A percentile compares a stretch with the other conserved stretches of the same genome.
These are phyloP conservation scores for Colletotrichum lupini DNA, from an alignment of 2,329 filamentous ascomycete genomes.

Conservation along the genomic window DNA sequence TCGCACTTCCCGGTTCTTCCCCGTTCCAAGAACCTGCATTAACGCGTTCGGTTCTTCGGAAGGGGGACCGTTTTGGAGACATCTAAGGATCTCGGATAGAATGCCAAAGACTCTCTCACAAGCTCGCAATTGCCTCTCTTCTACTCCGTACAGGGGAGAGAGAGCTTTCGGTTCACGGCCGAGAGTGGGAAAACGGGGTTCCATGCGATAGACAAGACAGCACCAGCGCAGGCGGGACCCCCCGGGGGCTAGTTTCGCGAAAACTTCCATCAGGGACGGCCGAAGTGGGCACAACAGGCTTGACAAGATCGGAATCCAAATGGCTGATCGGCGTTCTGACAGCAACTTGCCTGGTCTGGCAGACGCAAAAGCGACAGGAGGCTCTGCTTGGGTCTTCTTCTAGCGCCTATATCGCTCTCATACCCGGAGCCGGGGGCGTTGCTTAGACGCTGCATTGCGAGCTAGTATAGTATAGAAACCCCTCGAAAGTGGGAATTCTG, in stretches of 20 bases:
- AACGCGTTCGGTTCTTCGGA: neutral
- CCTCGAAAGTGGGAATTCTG: neutral
- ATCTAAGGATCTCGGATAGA: neutral
- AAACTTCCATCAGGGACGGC: neutral
- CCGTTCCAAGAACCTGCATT: neutral
- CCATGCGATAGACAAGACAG: neutral
- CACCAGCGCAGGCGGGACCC: conserved; percentile 8
- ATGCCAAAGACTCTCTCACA: conserved; percentile 1
- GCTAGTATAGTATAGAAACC: neutral
- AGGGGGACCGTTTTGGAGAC: neutral
- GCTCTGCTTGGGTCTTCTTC: conserved; percentile 18
- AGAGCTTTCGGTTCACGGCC: conserved; percentile 14
- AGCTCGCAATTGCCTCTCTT: neutral
- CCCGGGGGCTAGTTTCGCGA: neutral
- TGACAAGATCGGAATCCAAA: conserved; percentile 27
- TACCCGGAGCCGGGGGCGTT: neutral
- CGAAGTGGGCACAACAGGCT: conserved; percentile 22
- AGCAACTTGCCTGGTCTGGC: neutral
- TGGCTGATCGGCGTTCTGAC: conserved; percentile 22
- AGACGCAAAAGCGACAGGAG: conserved; percentile 7
- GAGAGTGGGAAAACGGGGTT: neutral
- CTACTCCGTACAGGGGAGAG: neutral
- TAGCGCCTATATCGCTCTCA: neutral
- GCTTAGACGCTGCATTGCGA: neutral
- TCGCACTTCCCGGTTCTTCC: too few species aligned